Percentiles rank a stretch among this genome's conserved stretches.
Conservation (phyloP, 371 early-diverging fungal genomes). For the Parasitella parasitica region DNA sequence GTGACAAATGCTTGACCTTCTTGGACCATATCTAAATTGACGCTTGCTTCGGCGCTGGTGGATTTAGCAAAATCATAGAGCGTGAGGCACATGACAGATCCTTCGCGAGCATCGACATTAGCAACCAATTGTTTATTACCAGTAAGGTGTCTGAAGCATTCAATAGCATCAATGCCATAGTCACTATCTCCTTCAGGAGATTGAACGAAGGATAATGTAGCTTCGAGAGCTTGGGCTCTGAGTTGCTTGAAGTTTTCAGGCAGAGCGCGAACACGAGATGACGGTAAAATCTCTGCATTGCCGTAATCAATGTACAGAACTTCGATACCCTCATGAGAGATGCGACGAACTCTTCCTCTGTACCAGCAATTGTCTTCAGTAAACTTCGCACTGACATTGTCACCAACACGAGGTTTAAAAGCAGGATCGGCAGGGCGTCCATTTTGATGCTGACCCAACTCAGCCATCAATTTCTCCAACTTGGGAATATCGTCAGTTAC, state of each 20-base stretch:
- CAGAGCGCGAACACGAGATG: slow-evolving; percentile 63
- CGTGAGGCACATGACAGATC: slow-evolving; percentile 64
- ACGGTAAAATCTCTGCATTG: slow-evolving; percentile 72
- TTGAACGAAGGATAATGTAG: slow-evolving; percentile 78
- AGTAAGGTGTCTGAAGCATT: slow-evolving; percentile 65
- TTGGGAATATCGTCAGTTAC: slow-evolving; percentile 67
- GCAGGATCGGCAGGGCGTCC: slow-evolving; percentile 39
- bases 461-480: slow-evolving; percentile 84
- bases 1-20: slow-evolving; percentile 78
- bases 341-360: slow-evolving; percentile 81
- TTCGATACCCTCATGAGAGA: slow-evolving; percentile 64
- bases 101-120: slow-evolving; percentile 67
- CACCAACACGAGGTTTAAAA: slow-evolving; percentile 68
- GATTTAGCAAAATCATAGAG: slow-evolving; percentile 68
- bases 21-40: slow-evolving; percentile 78
- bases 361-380: slow-evolving; percentile 89
- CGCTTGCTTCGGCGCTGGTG: slow-evolving; percentile 62
- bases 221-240: slow-evolving; percentile 83
- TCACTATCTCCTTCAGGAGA: slow-evolving; percentile 68
- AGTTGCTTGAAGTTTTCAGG: slow-evolving; percentile 63
- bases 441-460: slow-evolving; percentile 68
- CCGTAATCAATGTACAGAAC: slow-evolving; percentile 93
- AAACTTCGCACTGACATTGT: slow-evolving; percentile 81
- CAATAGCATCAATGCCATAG: slow-evolving; percentile 76
- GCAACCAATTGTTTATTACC: slow-evolving; percentile 73